Evolutionary conservation across 2,329 filamentous ascomycete species (phyloP).

Genomic region (Cordyceps cicadae): DNA sequence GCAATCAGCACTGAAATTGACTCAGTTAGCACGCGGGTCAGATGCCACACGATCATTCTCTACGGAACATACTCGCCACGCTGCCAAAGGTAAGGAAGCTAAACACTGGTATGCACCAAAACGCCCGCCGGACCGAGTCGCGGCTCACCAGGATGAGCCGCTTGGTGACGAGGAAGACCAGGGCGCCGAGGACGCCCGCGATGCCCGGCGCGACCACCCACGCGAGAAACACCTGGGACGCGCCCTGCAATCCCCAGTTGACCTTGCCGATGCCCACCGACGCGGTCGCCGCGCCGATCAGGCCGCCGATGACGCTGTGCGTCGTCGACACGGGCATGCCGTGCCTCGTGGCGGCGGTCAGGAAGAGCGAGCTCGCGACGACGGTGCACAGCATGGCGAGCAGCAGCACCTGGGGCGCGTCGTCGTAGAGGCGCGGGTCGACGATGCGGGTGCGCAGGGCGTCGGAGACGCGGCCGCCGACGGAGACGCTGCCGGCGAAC

Average conservation of each 20-base stretch:
- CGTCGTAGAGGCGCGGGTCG: slow-evolving; percentile 32
- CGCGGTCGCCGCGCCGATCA: slow-evolving; percentile 29
- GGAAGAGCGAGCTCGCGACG: slow-evolving; percentile 39
- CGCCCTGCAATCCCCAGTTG: slow-evolving; percentile 30
- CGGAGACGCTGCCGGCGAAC: slow-evolving; percentile 35
- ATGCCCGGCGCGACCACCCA: slow-evolving; percentile 30
- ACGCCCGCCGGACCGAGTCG: slow-evolving; percentile 25
- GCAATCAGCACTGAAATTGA: slow-evolving; percentile 53
- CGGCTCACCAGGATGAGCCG: slow-evolving; percentile 21
- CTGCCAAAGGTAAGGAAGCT: slow-evolving; percentile 29
- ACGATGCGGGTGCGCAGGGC: slow-evolving; percentile 41
- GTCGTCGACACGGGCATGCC: slow-evolving; percentile 48
- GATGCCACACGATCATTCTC: too few species aligned
- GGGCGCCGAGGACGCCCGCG: slow-evolving; percentile 23
- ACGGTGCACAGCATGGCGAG: slow-evolving; percentile 48
- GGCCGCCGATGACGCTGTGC: slow-evolving; percentile 39
- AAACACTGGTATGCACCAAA: slow-evolving; percentile 29
- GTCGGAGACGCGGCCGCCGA: slow-evolving; percentile 30
- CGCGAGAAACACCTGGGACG: slow-evolving; percentile 30
- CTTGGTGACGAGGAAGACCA: slow-evolving; percentile 29
- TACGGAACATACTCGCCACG: slow-evolving; percentile 23
- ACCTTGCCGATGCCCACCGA: slow-evolving; percentile 28
- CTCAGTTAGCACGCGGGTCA: too few species aligned
- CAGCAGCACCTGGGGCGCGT: slow-evolving; percentile 39
- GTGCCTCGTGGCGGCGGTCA: slow-evolving; percentile 42